These are phyloP conservation scores for Austroboletus festivus DNA, from an alignment of 768 basidiomycete genomes.

Conservation along the genomic window DNA sequence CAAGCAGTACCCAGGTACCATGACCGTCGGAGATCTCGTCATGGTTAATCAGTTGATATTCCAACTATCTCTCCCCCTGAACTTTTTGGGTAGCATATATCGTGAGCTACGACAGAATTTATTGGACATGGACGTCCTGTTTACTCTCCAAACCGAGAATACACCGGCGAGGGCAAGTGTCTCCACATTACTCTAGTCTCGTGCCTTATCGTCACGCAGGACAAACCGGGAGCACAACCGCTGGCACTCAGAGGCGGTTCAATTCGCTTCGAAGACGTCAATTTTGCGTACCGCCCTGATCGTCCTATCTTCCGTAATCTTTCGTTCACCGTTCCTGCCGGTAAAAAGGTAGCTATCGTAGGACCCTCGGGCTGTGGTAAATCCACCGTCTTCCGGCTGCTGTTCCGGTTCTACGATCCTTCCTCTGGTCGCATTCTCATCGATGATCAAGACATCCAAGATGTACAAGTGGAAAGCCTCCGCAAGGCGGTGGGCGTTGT, in stretches of 20 bases:
- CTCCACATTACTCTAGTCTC: neutral
- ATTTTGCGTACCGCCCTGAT: slow-evolving; percentile 87
- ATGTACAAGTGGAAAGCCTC: slow-evolving; percentile 68
- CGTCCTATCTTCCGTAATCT: slow-evolving; percentile 89
- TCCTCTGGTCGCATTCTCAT: slow-evolving; percentile 74
- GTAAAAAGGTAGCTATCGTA: slow-evolving; percentile 95
- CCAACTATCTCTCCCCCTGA: slow-evolving; percentile 92
- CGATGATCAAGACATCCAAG: slow-evolving; percentile 83
- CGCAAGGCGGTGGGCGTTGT: slow-evolving; percentile 85
- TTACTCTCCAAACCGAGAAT: slow-evolving; percentile 84
- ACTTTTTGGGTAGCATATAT: slow-evolving; percentile 96
- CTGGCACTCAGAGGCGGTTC: slow-evolving; percentile 75
- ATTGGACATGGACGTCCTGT: slow-evolving; percentile 95
- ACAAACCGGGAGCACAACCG: slow-evolving; percentile 63
- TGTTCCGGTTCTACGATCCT: slow-evolving; percentile 94
- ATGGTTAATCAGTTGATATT: slow-evolving; percentile 99
- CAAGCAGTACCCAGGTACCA: slow-evolving; percentile 59
- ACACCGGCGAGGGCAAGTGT: slow-evolving; percentile 55
- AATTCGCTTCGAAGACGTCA: slow-evolving; percentile 90
- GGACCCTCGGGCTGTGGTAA: slow-evolving; percentile 98
- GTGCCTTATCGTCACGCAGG: slow-evolving; percentile 40
- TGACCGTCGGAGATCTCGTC: slow-evolving; percentile 97
- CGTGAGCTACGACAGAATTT: slow-evolving; percentile 95
- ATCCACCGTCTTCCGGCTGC: slow-evolving; percentile 90
- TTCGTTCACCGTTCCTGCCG: slow-evolving; percentile 89